phyloP scores from a whole-genome alignment of 2,329 filamentous ascomycete species.

The Paracamarosporium sp. region DNA sequence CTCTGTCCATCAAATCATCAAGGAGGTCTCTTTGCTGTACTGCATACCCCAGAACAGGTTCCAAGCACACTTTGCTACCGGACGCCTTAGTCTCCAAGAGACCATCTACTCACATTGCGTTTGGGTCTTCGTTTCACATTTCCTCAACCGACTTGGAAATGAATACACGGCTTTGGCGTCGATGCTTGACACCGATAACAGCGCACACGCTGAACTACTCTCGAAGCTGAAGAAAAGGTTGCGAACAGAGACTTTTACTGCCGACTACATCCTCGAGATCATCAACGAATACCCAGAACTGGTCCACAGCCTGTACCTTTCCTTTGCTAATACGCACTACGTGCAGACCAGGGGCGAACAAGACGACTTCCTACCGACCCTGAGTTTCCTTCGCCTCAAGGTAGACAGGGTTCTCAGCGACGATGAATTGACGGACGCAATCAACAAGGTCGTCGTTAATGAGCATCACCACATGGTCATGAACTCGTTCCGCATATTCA shows the following conservation, averaged over 20 bases:
- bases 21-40: slow-evolving; percentile 96
- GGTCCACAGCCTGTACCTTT: slow-evolving; percentile 85
- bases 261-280: slow-evolving; percentile 97
- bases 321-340: slow-evolving; percentile 88
- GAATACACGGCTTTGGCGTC: slow-evolving; percentile 89
- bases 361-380: slow-evolving; percentile 73
- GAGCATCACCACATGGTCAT: slow-evolving; percentile 99
- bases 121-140: slow-evolving; percentile 98
- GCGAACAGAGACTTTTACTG: slow-evolving; percentile 95
- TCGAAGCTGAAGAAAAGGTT: slow-evolving; percentile 95
- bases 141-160: slow-evolving; percentile 90
- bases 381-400: slow-evolving; percentile 71
- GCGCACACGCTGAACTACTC: slow-evolving; percentile 82
- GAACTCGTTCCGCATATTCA: slow-evolving; percentile 96
- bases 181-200: slow-evolving; percentile 81
- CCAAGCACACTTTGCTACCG: slow-evolving; percentile 84
- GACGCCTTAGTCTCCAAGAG: slow-evolving; percentile 90
- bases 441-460: slow-evolving; percentile 61
- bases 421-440: slow-evolving; percentile 46
- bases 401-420: slow-evolving; percentile 64
- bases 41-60: slow-evolving; percentile 98
- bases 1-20: slow-evolving; percentile 98
- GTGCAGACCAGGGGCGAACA: slow-evolving; percentile 69
- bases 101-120: slow-evolving; percentile 97
- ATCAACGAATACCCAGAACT: slow-evolving; percentile 89